phyloP scores from a whole-genome alignment of 768 basidiomycete species.

The Clitopilus hobsonii region DNA sequence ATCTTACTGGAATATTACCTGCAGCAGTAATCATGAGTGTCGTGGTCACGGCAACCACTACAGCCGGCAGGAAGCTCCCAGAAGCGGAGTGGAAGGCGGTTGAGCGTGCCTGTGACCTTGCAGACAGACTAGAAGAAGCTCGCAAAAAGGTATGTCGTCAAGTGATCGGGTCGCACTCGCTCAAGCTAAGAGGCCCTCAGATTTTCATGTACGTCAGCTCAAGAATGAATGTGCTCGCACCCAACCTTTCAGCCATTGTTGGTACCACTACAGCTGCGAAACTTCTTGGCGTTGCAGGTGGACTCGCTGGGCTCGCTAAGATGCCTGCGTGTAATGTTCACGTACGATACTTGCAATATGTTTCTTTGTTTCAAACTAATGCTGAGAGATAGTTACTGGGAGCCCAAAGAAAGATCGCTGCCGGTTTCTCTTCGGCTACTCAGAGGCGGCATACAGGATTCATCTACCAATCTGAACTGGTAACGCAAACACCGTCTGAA shows the following conservation, averaged over 20 bases:
- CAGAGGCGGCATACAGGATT: slow-evolving; percentile 95
- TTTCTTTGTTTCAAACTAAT: neutral
- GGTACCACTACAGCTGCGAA: slow-evolving; percentile 99
- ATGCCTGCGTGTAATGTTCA: slow-evolving; percentile 96
- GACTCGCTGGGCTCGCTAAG: slow-evolving; percentile 83
- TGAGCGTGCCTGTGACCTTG: slow-evolving; percentile 82
- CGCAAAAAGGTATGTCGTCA: slow-evolving; percentile 66
- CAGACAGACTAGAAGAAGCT: slow-evolving; percentile 82
- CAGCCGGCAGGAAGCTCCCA: slow-evolving; percentile 68
- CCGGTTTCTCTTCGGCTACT: slow-evolving; percentile 85
- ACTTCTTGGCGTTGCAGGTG: slow-evolving; percentile 94
- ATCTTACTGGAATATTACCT: slow-evolving; percentile 75
- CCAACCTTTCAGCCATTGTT: slow-evolving; percentile 97
- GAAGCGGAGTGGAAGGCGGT: slow-evolving; percentile 77
- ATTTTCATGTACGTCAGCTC: slow-evolving; percentile 99
- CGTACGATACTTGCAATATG: slow-evolving; percentile 40
- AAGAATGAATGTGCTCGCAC: slow-evolving; percentile 96
- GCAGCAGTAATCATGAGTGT: slow-evolving; percentile 94
- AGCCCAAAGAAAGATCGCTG: slow-evolving; percentile 86
- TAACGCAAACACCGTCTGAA: slow-evolving; percentile 81
- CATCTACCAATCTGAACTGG: slow-evolving; percentile 89
- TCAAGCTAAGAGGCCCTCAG: slow-evolving; percentile 29
- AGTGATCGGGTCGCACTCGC: neutral
- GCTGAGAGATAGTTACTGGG: slow-evolving; percentile 69
- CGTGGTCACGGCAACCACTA: slow-evolving; percentile 91